Evolutionary conservation across 2,329 filamentous ascomycete genomes (phyloP).

Genomic region (Chaetothyriales sp.): DNA sequence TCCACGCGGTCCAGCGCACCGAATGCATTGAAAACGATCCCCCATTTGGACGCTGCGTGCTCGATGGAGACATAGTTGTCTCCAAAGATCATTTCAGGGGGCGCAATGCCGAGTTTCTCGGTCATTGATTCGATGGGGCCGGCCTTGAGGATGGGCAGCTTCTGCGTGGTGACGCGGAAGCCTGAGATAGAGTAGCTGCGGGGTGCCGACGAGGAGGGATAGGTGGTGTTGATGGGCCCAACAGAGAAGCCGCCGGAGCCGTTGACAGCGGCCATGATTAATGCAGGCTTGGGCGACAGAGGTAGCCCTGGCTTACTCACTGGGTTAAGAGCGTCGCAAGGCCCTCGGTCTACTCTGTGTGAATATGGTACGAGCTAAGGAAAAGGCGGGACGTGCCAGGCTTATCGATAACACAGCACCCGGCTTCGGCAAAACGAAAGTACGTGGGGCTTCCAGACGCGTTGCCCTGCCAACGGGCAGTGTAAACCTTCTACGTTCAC

Average conservation of each 20-base stretch:
- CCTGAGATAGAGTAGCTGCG: conserved; percentile 49
- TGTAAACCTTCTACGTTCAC: not conserved
- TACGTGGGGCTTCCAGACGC: not conserved
- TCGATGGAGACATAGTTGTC: conserved; percentile 73
- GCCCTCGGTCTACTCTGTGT: no score
- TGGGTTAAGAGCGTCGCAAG: no score
- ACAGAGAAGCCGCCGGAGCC: conserved; percentile 5
- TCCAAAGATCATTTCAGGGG: conserved; percentile 98
- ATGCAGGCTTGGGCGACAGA: not conserved
- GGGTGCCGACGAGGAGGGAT: conserved; percentile 28
- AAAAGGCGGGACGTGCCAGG: no score
- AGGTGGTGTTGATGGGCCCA: conserved; percentile 34
- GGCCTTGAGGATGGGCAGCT: conserved; percentile 88
- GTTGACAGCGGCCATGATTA: conserved; percentile 13
- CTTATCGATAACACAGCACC: no score
- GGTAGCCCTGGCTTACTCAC: not conserved
- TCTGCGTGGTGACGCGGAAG: conserved; percentile 69
- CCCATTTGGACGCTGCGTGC: conserved; percentile 64
- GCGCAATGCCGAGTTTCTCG: conserved; percentile 63
- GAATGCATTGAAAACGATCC: conserved; percentile 66
- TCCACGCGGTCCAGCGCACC: conserved; percentile 84
- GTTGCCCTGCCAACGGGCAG: not conserved
- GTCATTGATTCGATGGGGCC: conserved; percentile 80
- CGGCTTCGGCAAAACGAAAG: no score
- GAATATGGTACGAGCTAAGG: no score